Evolutionary conservation across 768 basidiomycete genomes (phyloP), one percentile per base, ranked within the genome.

Genomic region (Leccinum sublutescens): DNA sequence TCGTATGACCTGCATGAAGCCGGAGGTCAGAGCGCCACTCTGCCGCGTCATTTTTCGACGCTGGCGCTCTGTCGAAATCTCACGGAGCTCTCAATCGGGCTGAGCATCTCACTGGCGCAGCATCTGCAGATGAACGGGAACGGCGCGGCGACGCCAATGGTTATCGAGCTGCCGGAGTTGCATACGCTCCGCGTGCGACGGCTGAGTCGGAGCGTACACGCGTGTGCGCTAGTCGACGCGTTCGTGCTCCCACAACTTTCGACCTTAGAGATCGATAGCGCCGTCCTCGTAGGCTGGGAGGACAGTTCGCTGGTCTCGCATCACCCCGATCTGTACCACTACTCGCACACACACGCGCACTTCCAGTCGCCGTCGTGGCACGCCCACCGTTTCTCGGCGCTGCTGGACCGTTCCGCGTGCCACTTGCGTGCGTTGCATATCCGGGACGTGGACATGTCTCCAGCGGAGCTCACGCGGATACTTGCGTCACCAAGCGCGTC

Each of bases 1-100:
- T 65, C 67, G 11, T 71, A 71, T 33, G 61, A 67, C 31, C 34
- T 65, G 2, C 63, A 69, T 14, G 69, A 71, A 56, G 57, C 68
- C n/a, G 60, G 69, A 2, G 69, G 69, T 15, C 64, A 66, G 50
- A 64, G 63, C 10, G 57, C 62, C 38, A 66, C 64, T 11, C 57
- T 68, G 4, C 52, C 67, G 0, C 66, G 64, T 3, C 59, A 71
- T 38, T 69, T 71, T 49, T 54, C 56, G 9, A 51, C 23, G 3
- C 33, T 71, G 52, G 56, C 34, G 0, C 48, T 45, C 5, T 71
- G 69, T 40, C 55, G 9, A 19, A 69, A 67, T 38, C 63, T 71
- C 59, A 53, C 55, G 0, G 62, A 64, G 19, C 66, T 69, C 21
- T 71, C 69, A 2, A 62, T 71, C 5, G 67, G 69, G 36, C 38